These are phyloP conservation scores for Epicoccum nigrum DNA, from an alignment of 2,329 filamentous ascomycete genomes.

Conservation along the genomic window DNA sequence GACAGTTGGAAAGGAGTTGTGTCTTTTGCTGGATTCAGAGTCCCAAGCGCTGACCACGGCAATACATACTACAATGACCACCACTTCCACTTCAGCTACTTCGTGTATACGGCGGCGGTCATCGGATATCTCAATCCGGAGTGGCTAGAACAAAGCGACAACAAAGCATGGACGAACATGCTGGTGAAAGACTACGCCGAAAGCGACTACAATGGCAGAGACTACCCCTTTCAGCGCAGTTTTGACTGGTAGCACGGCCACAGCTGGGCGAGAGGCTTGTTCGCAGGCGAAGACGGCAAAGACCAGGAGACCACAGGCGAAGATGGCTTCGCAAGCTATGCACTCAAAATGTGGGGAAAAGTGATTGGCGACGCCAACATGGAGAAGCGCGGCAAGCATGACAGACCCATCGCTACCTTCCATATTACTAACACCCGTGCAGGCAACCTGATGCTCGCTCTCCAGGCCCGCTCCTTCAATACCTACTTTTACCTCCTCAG, in stretches of 20 bases:
- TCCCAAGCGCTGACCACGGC: constrained; percentile 81
- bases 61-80: constrained; percentile 78
- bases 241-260: constrained; percentile 98
- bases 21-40: constrained; percentile 75
- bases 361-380: constrained; percentile 77
- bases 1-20: constrained; percentile 79
- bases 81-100: constrained; percentile 77
- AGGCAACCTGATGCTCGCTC: constrained; percentile 81
- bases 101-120: constrained; percentile 83
- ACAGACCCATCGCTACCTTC: background rate
- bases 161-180: constrained; percentile 80
- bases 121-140: constrained; percentile 77
- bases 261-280: constrained; percentile 86
- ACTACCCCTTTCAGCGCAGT: constrained; percentile 78
- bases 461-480: constrained; percentile 75
- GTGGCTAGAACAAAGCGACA: constrained; percentile 68
- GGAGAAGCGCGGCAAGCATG: constrained; percentile 75
- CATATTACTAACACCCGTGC: background rate
- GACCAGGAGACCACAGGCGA: constrained; percentile 89
- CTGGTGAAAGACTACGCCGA: constrained; percentile 86
- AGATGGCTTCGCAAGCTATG: constrained; percentile 86
- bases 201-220: constrained; percentile 66
- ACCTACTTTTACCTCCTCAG: constrained; percentile 81
- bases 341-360: constrained; percentile 91
- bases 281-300: constrained; percentile 74